Evolutionary conservation across 2,329 filamentous ascomycete genomes (phyloP).

Genomic region (Colletotrichum simmondsii): DNA sequence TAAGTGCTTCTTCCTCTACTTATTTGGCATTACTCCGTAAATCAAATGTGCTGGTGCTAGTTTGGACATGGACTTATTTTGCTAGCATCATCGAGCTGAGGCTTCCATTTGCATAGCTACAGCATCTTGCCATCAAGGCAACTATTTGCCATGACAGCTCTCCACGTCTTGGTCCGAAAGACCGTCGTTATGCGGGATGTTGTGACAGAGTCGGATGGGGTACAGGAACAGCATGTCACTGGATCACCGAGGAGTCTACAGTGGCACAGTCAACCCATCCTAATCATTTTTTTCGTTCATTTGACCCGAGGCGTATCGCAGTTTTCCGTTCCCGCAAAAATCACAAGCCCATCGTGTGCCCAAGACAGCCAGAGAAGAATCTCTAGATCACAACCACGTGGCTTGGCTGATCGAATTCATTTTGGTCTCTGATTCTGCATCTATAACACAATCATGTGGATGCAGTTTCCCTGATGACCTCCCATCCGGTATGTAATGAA

Average conservation of each 20-base stretch:
- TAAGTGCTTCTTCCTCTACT: too few species aligned
- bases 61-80: background rate
- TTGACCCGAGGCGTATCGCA: conserved; percentile 34
- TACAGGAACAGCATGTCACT: background rate
- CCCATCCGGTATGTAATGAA: conserved; percentile 44
- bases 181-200: background rate
- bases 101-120: background rate
- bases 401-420: conserved; percentile 40
- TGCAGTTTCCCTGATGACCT: conserved; percentile 38
- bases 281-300: conserved; percentile 35
- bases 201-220: background rate
- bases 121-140: background rate
- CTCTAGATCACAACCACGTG: conserved; percentile 50
- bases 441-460: conserved; percentile 55
- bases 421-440: conserved; percentile 46
- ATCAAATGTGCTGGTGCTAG: background rate
- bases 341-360: conserved; percentile 34
- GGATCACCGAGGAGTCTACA: background rate
- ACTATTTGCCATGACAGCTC: background rate
- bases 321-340: conserved; percentile 35
- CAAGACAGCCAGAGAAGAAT: conserved; percentile 31
- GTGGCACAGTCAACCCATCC: conserved; percentile 16
- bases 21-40: background rate
- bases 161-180: background rate
- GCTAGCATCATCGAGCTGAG: background rate